phyloP scores from a whole-genome alignment of 768 basidiomycete genomes.

The Polyporus arcularius region DNA sequence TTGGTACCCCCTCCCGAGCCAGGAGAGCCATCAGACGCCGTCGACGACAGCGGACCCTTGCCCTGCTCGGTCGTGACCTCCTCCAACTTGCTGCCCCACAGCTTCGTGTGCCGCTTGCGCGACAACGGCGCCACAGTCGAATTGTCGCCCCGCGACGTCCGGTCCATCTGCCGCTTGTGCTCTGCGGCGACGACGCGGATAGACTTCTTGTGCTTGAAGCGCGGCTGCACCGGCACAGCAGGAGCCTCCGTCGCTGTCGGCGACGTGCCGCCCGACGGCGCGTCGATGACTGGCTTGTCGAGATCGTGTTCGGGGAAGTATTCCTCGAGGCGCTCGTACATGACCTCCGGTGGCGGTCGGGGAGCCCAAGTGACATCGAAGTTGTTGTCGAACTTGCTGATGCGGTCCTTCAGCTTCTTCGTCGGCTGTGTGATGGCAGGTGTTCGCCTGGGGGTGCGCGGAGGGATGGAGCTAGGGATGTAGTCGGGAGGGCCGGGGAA shows the following conservation, averaged over 20 bases:
- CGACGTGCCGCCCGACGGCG: slow-evolving; percentile 75
- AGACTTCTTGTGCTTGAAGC: slow-evolving; percentile 76
- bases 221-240: slow-evolving; percentile 39
- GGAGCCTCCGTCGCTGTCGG: slow-evolving; percentile 63
- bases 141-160: slow-evolving; percentile 62
- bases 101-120: slow-evolving; percentile 86
- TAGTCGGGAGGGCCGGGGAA: slow-evolving; percentile 22
- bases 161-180: slow-evolving; percentile 74
- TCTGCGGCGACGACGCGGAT: slow-evolving; percentile 92
- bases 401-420: slow-evolving; percentile 27
- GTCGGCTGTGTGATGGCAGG: slow-evolving; percentile 2
- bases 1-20: slow-evolving; percentile 33
- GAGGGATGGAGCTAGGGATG: slow-evolving; percentile 12
- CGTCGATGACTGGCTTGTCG: slow-evolving; percentile 94
- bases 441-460: slow-evolving; percentile 12
- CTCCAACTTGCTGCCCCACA: slow-evolving; percentile 93
- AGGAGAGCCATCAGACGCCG: slow-evolving; percentile 30
- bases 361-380: slow-evolving; percentile 83
- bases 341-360: slow-evolving; percentile 88
- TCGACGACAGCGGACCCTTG: slow-evolving; percentile 45
- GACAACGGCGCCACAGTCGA: slow-evolving; percentile 50
- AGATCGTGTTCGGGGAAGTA: slow-evolving; percentile 97
- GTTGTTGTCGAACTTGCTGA: slow-evolving; percentile 33
- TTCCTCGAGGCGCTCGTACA: slow-evolving; percentile 89
- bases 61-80: slow-evolving; percentile 84